Conservation (phyloP, 1,139 yeast species). For the Debaryomyces psychrophilus region DNA sequence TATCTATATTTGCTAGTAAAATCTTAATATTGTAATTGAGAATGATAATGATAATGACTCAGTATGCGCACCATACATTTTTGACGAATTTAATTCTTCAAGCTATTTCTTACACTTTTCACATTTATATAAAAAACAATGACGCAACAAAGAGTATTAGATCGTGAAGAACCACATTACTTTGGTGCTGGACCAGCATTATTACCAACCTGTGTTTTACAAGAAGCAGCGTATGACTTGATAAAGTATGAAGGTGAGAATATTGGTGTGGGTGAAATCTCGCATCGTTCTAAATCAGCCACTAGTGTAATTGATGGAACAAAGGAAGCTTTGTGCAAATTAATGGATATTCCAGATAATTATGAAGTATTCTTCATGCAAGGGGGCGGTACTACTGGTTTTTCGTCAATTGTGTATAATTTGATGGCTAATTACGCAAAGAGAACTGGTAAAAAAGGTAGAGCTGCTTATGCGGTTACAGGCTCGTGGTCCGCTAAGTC, state of each 20-base stretch:
- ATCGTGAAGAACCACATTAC: constrained; percentile 76
- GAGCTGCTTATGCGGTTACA: constrained; percentile 85
- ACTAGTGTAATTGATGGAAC: constrained; percentile 75
- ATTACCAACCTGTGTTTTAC: constrained; percentile 78
- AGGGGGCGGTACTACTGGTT: constrained; percentile 98
- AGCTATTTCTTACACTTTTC: not conserved
- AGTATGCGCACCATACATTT: not conserved
- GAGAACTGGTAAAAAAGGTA: constrained; percentile 66
- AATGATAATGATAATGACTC: not conserved
- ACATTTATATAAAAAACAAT: not conserved
- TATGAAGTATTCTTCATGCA: constrained; percentile 94
- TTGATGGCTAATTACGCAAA: constrained; percentile 73
- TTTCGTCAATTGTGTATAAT: constrained; percentile 84
- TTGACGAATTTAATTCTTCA: not conserved
- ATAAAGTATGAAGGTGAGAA: constrained; percentile 68
- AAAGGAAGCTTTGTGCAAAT: constrained; percentile 61
- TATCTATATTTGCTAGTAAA: not conserved
- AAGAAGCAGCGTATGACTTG: constrained; percentile 85
- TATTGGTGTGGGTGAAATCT: constrained; percentile 91
- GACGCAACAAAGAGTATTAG: constrained; percentile 28
- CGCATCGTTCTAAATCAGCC: constrained; percentile 91
- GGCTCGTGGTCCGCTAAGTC: constrained; percentile 95
- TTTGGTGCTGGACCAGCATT: constrained; percentile 99
- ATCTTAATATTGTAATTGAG: not conserved
- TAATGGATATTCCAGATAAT: constrained; percentile 80